phyloP scores from a whole-genome alignment of 345 rosid genomes.

The Syzygium oleosum region DNA sequence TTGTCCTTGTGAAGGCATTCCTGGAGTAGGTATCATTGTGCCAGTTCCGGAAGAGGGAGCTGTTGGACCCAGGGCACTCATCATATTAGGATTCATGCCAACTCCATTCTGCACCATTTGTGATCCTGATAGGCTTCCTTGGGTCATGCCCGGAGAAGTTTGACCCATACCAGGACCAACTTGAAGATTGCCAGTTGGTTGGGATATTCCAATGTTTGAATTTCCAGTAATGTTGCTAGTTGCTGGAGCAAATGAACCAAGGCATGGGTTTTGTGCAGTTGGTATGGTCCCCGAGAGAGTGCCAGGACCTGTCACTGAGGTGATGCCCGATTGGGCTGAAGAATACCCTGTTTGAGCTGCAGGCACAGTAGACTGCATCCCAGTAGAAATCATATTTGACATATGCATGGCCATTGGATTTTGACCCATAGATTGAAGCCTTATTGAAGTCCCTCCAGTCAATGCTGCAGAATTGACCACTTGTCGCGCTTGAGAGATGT shows the following conservation, averaged over 20 bases:
- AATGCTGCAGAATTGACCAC: constrained; percentile 82
- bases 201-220: constrained; percentile 68
- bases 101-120: constrained; percentile 80
- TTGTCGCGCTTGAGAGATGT: constrained; percentile 86
- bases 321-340: constrained; percentile 59
- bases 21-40: constrained; percentile 87
- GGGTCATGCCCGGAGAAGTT: constrained; percentile 54
- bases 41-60: constrained; percentile 60
- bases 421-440: constrained; percentile 64
- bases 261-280: constrained; percentile 49
- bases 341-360: constrained; percentile 65
- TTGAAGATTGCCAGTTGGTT: constrained; percentile 54
- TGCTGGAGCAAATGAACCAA: constrained; percentile 47
- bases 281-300: constrained; percentile 55
- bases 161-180: constrained; percentile 44
- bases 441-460: constrained; percentile 82
- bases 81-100: constrained; percentile 68
- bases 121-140: constrained; percentile 68
- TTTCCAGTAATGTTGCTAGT: constrained; percentile 53
- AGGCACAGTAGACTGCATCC: constrained; percentile 79
- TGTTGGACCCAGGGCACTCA: constrained; percentile 63
- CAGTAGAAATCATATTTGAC: constrained; percentile 94
- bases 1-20: constrained; percentile 73
- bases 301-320: constrained; percentile 59
- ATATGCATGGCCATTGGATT: constrained; percentile 88